A percentile compares a stretch with the other conserved stretches of the same genome.
Evolutionary conservation across 2,329 filamentous ascomycete genomes (phyloP).

Genomic region (Exophiala sp.): DNA sequence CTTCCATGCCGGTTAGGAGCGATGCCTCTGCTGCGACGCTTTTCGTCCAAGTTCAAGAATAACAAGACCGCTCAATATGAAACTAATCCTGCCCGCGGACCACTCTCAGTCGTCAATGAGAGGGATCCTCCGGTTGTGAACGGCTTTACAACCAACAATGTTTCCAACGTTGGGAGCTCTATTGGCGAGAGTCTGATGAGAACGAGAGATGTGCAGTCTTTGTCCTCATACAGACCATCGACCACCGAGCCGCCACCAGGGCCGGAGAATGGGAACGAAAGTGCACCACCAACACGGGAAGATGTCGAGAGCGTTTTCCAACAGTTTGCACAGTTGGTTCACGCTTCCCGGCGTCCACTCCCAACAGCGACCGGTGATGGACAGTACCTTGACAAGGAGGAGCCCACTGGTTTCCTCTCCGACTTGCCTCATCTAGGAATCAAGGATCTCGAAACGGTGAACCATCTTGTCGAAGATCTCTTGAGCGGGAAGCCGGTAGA

Average conservation of each 20-base stretch:
- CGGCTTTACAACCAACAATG: conserved; percentile 22
- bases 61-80: conserved; percentile 4
- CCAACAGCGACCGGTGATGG: conserved; percentile 59
- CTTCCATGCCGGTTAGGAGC: no score
- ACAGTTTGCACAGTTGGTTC: conserved; percentile 44
- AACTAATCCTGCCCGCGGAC: conserved; percentile 1
- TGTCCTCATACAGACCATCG: conserved; percentile 4
- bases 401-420: conserved; percentile 48
- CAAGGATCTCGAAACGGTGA: conserved; percentile 57
- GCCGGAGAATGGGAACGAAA: conserved; percentile 23
- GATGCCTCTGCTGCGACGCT: conserved; percentile 14
- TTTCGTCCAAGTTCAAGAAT: conserved; percentile 17
- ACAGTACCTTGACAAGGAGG: conserved; percentile 48
- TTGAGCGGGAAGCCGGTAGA: conserved; percentile 60
- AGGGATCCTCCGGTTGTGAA: conserved; percentile 15
- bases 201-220: conserved; percentile 12
- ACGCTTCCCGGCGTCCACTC: conserved; percentile 55
- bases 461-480: conserved; percentile 56
- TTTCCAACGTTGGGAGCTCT: conserved; percentile 6
- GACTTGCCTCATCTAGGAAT: conserved; percentile 55
- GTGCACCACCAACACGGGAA: conserved; percentile 34
- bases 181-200: conserved; percentile 18
- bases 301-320: conserved; percentile 40
- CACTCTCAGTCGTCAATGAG: conserved; percentile 19
- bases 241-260: conserved; percentile 2